These are phyloP conservation scores for Apiospora marii DNA, from an alignment of 2,329 filamentous ascomycete genomes.

Conservation along the genomic window DNA sequence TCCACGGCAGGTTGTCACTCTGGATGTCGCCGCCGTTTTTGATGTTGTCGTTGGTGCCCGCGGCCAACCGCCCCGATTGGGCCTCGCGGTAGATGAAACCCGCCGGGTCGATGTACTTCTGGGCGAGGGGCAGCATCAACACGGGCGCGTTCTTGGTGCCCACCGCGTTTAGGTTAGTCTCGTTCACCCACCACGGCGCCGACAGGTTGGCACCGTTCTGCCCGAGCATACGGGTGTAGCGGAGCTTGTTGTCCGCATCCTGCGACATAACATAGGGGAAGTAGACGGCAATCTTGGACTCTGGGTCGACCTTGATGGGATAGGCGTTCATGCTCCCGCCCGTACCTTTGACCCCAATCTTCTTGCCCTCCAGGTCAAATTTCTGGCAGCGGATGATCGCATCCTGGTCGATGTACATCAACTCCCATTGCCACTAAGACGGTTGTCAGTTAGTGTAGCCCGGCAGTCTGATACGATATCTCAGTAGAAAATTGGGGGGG, in stretches of 20 bases:
- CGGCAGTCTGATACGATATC: not conserved
- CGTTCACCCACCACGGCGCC: conserved; percentile 35
- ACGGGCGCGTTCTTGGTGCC: conserved; percentile 20
- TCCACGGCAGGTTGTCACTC: conserved; percentile 29
- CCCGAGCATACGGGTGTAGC: conserved; percentile 33
- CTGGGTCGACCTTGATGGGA: conserved; percentile 30
- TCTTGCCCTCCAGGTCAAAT: conserved; percentile 32
- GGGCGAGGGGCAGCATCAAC: conserved; percentile 25
- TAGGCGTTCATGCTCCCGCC: conserved; percentile 32
- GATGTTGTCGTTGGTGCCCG: conserved; percentile 50
- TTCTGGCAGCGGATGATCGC: conserved; percentile 33
- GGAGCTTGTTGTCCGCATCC: conserved; percentile 32
- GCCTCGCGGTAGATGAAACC: conserved; percentile 27
- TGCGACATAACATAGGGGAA: conserved; percentile 35
- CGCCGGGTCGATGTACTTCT: conserved; percentile 19
- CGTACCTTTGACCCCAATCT: conserved; percentile 30
- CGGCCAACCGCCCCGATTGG: conserved; percentile 30
- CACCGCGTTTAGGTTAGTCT: conserved; percentile 19
- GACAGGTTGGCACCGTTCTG: conserved; percentile 30
- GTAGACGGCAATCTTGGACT: conserved; percentile 33
- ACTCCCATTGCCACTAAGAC: conserved; percentile 32
- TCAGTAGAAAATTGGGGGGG: not conserved
- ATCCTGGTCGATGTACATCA: conserved; percentile 35
- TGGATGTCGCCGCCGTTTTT: conserved; percentile 43
- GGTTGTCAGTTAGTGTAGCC: conserved; percentile 15